phyloP scores from a whole-genome alignment of 1,284 basidiomycete genomes.

The Trichosporon sp. region DNA sequence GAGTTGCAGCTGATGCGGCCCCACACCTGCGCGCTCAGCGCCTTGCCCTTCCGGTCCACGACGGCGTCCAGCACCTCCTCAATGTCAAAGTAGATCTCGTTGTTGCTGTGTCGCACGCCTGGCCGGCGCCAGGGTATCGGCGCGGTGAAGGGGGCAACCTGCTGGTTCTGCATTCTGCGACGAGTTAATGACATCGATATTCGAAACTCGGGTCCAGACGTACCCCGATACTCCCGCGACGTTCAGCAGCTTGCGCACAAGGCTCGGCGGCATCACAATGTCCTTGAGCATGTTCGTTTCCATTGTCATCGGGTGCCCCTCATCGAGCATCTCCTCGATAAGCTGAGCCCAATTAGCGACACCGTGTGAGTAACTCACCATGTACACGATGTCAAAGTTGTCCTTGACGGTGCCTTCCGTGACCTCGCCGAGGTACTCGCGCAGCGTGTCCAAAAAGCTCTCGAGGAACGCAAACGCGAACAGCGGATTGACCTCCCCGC shows the following conservation, averaged over 20 bases:
- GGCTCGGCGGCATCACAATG: conserved; percentile 80
- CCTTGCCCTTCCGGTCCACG: conserved; percentile 74
- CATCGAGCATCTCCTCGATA: conserved; percentile 91
- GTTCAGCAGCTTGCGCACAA: conserved; percentile 70
- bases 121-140: conserved; percentile 91
- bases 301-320: conserved; percentile 91
- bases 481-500: conserved; percentile 74
- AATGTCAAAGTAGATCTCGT: conserved; percentile 92
- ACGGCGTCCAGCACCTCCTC: conserved; percentile 77
- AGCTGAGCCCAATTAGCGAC: conserved; percentile 55
- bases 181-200: too few relatives aligned
- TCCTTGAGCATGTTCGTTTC: conserved; percentile 86
- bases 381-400: conserved; percentile 93
- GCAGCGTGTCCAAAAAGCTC: conserved; percentile 74
- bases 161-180: conserved; percentile 45
- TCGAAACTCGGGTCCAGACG: conserved; percentile 11
- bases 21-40: conserved; percentile 67
- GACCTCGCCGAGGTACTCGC: conserved; percentile 77
- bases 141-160: conserved; percentile 73
- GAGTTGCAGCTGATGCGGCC: conserved; percentile 78
- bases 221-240: conserved; percentile 59
- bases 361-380: conserved; percentile 54
- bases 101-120: conserved; percentile 76
- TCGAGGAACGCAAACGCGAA: conserved; percentile 85
- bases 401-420: conserved; percentile 74